phyloP scores from a whole-genome alignment of 2,329 filamentous ascomycete species.

The Cyphellophora europaea region DNA sequence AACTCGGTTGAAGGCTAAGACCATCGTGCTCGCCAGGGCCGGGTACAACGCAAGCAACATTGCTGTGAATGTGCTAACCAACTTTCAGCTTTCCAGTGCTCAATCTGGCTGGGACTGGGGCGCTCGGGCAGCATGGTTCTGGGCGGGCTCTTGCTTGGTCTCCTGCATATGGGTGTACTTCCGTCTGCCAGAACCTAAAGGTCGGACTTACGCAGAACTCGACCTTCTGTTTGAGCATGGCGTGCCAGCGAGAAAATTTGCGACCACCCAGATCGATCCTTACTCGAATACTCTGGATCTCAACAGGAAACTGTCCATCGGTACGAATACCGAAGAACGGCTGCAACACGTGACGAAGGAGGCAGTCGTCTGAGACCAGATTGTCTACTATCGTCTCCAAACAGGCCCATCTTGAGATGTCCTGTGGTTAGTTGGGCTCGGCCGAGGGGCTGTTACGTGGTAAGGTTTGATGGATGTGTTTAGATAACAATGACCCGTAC shows the following conservation, averaged over 20 bases:
- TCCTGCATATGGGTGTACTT: constrained; percentile 31
- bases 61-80: constrained; percentile 20
- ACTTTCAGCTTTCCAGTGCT: constrained; percentile 23
- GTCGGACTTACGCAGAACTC: constrained; percentile 30
- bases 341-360: too few relatives aligned
- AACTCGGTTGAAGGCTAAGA: constrained; percentile 45
- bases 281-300: constrained; percentile 21
- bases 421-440: too few relatives aligned
- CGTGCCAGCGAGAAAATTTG: constrained; percentile 28
- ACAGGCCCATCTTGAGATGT: too few relatives aligned
- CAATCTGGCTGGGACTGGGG: constrained; percentile 26
- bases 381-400: too few relatives aligned
- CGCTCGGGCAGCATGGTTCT: constrained; percentile 29
- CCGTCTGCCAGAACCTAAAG: constrained; percentile 32
- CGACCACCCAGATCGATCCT: constrained; percentile 21
- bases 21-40: constrained; percentile 43
- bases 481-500: too few relatives aligned
- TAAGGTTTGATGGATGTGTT: too few relatives aligned
- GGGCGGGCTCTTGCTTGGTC: constrained; percentile 23
- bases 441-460: too few relatives aligned
- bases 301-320: too few relatives aligned
- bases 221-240: constrained; percentile 33
- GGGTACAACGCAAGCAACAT: constrained; percentile 34
- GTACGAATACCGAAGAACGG: too few relatives aligned
- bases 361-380: too few relatives aligned